Base-by-base conservation (phyloP, 805 yeast genomes). In the Groenewaldozyma tartarivorans region DNA sequence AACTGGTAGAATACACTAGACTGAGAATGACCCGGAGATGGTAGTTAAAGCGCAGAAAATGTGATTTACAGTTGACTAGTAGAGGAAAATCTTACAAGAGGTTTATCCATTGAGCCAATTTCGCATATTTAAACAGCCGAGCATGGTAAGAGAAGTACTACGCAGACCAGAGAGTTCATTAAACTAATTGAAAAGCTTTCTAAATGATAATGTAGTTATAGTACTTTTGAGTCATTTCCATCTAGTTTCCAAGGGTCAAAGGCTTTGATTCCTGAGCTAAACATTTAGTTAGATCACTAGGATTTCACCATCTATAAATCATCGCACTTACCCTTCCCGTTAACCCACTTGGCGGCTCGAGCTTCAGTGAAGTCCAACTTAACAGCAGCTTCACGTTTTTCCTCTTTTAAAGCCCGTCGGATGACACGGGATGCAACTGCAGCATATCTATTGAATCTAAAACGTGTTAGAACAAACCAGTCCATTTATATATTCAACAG, bases 391-490 rank as follows among this genome's bases (percentile, higher is more conserved):
- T 75, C 81, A 63, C 81, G 83, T 60, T 76, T 64, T 58, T 88
- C 95, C 50, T 87, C 78, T 72, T 90, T 90, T 62, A 90, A 76
- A 39, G 96, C 80, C 56, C 73, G 71, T 71, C 96, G 86, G 54
- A 86, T 76, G 48, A 94, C 75, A 63, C 78, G 78, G 59, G 96
- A 95, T 58, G 96, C 84, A 60, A 90, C 74, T 52, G 95, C 76
- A 64, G 88, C 73, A 68, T 90, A 90, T 64, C 80, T 83, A 81
- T 84, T 85, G 71, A 81, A 77, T 51, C 81, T 75, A 24, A 7
- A 24, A 24, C 13, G 7, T 24, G 29, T 24, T 13, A 24, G 29
- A 24, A 24, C 29, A 9, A 9, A 7, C 7, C 13, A 13, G 13
- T 9, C 7, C 13, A 7, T 24, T 24, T 13, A 24, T 7, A 24